Percentiles rank a stretch among this genome's conserved stretches.
Evolutionary conservation across 2,329 filamentous ascomycete genomes (phyloP).

Genomic region (Colletotrichum godetiae): DNA sequence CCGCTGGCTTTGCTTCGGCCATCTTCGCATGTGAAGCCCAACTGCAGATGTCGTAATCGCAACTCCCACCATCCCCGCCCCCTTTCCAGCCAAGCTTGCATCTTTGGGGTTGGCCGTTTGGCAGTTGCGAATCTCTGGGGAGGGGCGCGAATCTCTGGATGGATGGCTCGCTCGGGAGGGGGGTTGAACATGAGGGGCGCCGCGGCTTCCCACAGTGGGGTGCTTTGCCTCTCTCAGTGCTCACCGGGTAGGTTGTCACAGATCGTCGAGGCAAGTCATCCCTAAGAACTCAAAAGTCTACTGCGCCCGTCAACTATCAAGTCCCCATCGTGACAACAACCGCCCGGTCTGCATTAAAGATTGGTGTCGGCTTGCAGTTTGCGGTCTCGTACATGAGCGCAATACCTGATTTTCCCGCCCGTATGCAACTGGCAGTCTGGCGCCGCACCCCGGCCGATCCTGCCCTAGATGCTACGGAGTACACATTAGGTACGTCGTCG

Average conservation of each 20-base stretch:
- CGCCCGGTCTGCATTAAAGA: neutral
- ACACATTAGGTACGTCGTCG: too few relatives aligned
- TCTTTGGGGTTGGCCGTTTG: slow-evolving; percentile 2
- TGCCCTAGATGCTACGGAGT: too few relatives aligned
- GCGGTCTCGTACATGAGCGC: slow-evolving; percentile 24
- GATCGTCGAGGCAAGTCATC: neutral
- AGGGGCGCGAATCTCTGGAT: too few relatives aligned
- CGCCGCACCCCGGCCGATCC: slow-evolving; percentile 19
- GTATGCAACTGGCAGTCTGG: slow-evolving; percentile 3
- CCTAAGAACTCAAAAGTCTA: too few relatives aligned
- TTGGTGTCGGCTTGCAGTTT: slow-evolving; percentile 2
- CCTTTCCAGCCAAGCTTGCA: slow-evolving; percentile 24
- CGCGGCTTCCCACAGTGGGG: slow-evolving; percentile 10
- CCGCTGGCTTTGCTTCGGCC: neutral
- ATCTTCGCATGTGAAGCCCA: slow-evolving; percentile 26
- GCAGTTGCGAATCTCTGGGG: neutral
- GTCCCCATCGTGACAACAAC: neutral
- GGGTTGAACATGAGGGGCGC: slow-evolving; percentile 28
- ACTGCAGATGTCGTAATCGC: slow-evolving; percentile 25
- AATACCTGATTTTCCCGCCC: slow-evolving; percentile 21
- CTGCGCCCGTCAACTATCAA: neutral
- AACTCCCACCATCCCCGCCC: slow-evolving; percentile 18
- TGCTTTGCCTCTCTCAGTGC: neutral
- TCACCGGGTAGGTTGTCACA: neutral
- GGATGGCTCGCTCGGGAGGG: neutral